These are phyloP conservation scores for Calonectria hongkongensis DNA, from an alignment of 2,329 filamentous ascomycete species.

Conservation along the genomic window DNA sequence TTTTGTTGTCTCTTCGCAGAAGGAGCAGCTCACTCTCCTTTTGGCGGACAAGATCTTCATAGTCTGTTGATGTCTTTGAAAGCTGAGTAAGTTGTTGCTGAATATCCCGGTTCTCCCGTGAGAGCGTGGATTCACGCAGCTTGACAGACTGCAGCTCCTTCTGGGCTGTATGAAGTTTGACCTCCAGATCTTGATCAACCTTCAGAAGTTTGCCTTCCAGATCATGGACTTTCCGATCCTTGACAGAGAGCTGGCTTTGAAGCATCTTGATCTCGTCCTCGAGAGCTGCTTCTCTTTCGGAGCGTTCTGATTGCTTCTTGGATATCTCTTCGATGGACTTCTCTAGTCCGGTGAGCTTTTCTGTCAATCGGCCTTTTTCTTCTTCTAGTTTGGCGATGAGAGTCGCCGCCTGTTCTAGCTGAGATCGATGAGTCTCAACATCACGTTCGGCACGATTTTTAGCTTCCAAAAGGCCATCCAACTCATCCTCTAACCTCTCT, in stretches of 20 bases:
- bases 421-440: slow-evolving; percentile 83
- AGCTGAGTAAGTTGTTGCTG: slow-evolving; percentile 91
- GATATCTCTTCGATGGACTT: slow-evolving; percentile 82
- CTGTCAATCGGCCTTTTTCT: slow-evolving; percentile 86
- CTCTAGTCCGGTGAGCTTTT: slow-evolving; percentile 82
- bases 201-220: slow-evolving; percentile 89
- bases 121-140: slow-evolving; percentile 83
- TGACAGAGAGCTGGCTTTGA: slow-evolving; percentile 90
- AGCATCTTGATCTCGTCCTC: slow-evolving; percentile 92
- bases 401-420: slow-evolving; percentile 92
- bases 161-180: slow-evolving; percentile 85
- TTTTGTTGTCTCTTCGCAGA: slow-evolving; percentile 88
- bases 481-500: slow-evolving; percentile 92
- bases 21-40: slow-evolving; percentile 96
- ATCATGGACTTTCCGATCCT: slow-evolving; percentile 92
- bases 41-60: slow-evolving; percentile 92
- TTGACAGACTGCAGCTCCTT: slow-evolving; percentile 87
- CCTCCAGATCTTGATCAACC: slow-evolving; percentile 90
- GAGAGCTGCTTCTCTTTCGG: slow-evolving; percentile 84
- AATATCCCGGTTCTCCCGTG: slow-evolving; percentile 87
- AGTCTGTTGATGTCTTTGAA: slow-evolving; percentile 93
- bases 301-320: slow-evolving; percentile 81
- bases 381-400: slow-evolving; percentile 90
- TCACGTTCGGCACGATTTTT: slow-evolving; percentile 93
- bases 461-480: slow-evolving; percentile 90